Conservation (phyloP, 2,329 filamentous ascomycete species). For the Apiospora aurea region DNA sequence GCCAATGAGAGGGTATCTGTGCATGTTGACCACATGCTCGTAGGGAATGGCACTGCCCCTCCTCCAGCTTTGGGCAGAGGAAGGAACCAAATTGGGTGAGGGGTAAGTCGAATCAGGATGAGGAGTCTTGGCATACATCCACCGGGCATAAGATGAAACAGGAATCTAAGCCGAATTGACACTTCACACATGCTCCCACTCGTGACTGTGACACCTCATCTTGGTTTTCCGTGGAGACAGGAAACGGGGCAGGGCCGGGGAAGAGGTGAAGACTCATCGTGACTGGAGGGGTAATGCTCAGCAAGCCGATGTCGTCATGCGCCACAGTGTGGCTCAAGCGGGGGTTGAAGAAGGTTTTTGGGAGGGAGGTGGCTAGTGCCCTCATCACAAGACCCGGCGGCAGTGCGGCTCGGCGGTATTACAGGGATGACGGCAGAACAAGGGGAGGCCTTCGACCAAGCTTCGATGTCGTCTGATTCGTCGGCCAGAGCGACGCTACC, state of each 20-base stretch:
- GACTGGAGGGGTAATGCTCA: background rate
- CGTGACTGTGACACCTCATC: slow-evolving; percentile 1
- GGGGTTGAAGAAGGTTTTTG: background rate
- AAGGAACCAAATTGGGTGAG: background rate
- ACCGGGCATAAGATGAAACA: background rate
- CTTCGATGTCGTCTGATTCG: background rate
- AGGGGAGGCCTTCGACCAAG: background rate
- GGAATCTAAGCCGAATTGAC: background rate
- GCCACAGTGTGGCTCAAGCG: background rate
- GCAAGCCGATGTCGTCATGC: background rate
- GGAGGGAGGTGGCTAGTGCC: background rate
- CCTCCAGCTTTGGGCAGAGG: background rate
- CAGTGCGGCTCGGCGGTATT: slow-evolving; percentile 5
- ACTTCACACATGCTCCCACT: background rate
- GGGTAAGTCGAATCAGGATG: background rate
- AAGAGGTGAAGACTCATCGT: background rate
- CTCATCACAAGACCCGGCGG: background rate
- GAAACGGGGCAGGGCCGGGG: slow-evolving; percentile 1
- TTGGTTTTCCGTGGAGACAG: slow-evolving; percentile 1
- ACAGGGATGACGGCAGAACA: background rate
- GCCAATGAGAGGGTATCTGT: background rate
- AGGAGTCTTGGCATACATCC: background rate
- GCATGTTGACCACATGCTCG: background rate
- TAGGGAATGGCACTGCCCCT: background rate
- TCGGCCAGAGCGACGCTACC: background rate